A percentile compares a stretch with the other conserved stretches of the same genome.
These are phyloP conservation scores for Beauveria caledonica DNA, from an alignment of 2,329 filamentous ascomycete genomes.

Conservation along the genomic window DNA sequence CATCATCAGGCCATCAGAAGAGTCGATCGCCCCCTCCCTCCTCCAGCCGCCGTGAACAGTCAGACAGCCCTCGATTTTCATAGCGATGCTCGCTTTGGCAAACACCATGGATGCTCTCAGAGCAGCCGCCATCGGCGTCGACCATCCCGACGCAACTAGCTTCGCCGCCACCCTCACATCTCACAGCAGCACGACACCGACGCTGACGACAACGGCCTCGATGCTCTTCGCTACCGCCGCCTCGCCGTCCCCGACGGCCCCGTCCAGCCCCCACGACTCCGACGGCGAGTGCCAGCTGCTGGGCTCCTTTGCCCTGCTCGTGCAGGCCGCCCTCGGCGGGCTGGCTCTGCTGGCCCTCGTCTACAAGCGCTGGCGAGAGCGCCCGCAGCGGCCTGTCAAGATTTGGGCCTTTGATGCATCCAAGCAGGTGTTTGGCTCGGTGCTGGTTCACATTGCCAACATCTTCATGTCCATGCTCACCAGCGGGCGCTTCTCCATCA, in stretches of 20 bases:
- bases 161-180: background rate
- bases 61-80: background rate
- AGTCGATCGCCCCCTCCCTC: background rate
- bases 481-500: constrained; percentile 70
- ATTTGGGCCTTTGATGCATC: constrained; percentile 98
- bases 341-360: constrained; percentile 81
- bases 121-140: constrained; percentile 9
- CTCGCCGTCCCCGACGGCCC: background rate
- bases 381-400: constrained; percentile 84
- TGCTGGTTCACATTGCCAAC: constrained; percentile 85
- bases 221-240: background rate
- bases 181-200: background rate
- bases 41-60: background rate
- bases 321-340: constrained; percentile 78
- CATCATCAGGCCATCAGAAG: background rate
- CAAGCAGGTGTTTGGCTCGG: constrained; percentile 93
- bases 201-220: background rate
- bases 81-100: background rate
- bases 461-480: constrained; percentile 95
- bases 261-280: constrained; percentile 27
- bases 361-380: constrained; percentile 86
- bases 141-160: constrained; percentile 1
- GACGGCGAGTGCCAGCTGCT: constrained; percentile 78
- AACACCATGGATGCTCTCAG: background rate
- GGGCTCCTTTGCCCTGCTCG: constrained; percentile 81